phyloP scores from a whole-genome alignment of 768 basidiomycete species.

The Podaxis pistillaris region DNA sequence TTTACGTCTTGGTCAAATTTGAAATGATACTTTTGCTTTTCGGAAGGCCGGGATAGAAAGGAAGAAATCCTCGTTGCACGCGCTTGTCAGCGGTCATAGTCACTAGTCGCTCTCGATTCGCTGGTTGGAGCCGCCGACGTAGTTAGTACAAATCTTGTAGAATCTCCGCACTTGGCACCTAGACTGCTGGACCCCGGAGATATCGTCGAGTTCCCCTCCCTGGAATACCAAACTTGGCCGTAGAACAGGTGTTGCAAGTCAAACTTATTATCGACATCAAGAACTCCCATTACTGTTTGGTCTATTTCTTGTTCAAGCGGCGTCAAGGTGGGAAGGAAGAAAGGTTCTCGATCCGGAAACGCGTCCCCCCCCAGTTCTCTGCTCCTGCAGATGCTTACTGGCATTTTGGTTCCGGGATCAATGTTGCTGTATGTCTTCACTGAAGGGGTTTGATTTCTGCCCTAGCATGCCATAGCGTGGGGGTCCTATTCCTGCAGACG shows the following conservation, averaged over 20 bases:
- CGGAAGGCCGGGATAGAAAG: background rate
- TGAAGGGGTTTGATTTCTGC: background rate
- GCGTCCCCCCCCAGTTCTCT: slow-evolving; percentile 79
- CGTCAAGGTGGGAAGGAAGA: slow-evolving; percentile 62
- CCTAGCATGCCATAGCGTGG: slow-evolving; percentile 46
- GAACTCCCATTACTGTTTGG: slow-evolving; percentile 61
- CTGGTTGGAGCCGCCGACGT: slow-evolving; percentile 3
- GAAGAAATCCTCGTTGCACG: background rate
- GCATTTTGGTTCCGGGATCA: slow-evolving; percentile 70
- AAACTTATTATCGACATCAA: slow-evolving; percentile 42
- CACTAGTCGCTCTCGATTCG: background rate
- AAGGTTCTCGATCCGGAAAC: slow-evolving; percentile 47
- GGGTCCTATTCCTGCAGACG: slow-evolving; percentile 69
- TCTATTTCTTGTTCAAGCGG: slow-evolving; percentile 83
- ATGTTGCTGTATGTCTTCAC: slow-evolving; percentile 52
- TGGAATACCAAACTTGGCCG: background rate
- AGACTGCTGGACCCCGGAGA: background rate
- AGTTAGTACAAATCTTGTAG: background rate
- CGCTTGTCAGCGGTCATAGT: slow-evolving; percentile 1
- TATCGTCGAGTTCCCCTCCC: background rate
- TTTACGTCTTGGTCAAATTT: background rate
- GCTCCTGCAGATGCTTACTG: slow-evolving; percentile 83
- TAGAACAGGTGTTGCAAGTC: background rate
- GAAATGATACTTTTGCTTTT: background rate
- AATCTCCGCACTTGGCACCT: background rate